phyloP scores from a whole-genome alignment of 2,329 filamentous ascomycete species.

The Paecilomyces sp. region DNA sequence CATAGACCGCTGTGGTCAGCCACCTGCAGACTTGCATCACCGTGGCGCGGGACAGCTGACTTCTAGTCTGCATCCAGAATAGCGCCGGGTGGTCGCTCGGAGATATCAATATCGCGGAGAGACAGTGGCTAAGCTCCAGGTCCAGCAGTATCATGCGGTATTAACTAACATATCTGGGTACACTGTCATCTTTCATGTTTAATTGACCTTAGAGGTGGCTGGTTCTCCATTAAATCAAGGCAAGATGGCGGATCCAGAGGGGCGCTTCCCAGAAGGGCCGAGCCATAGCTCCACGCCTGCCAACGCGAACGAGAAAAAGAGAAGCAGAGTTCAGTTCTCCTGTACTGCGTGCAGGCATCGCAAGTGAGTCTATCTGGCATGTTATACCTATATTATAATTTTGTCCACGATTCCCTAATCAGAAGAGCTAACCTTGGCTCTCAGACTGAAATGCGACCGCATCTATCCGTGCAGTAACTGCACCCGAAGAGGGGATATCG shows the following conservation, averaged over 20 bases:
- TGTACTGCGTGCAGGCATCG: conserved; percentile 30
- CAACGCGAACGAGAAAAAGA: conserved; percentile 18
- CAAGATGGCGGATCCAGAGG: neutral
- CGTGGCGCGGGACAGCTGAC: no score
- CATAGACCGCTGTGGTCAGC: no score
- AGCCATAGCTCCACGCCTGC: neutral
- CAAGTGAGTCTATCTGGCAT: conserved; percentile 18
- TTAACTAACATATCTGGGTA: neutral
- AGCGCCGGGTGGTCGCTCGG: neutral
- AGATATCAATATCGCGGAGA: neutral
- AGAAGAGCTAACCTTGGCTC: neutral
- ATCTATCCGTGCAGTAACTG: conserved; percentile 28
- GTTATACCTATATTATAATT: neutral
- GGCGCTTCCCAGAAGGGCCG: neutral
- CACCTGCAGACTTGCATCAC: no score
- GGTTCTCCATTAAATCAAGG: neutral
- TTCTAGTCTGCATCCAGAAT: neutral
- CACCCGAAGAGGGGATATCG: conserved; percentile 23
- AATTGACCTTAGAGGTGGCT: neutral
- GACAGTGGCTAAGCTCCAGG: neutral
- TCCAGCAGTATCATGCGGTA: neutral
- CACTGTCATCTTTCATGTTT: neutral
- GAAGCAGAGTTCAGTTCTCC: conserved; percentile 30
- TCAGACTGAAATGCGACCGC: conserved; percentile 29
- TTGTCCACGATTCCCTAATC: neutral